phyloP scores from a whole-genome alignment of 179 eudicot genomes.

The Silene noctiflora region DNA sequence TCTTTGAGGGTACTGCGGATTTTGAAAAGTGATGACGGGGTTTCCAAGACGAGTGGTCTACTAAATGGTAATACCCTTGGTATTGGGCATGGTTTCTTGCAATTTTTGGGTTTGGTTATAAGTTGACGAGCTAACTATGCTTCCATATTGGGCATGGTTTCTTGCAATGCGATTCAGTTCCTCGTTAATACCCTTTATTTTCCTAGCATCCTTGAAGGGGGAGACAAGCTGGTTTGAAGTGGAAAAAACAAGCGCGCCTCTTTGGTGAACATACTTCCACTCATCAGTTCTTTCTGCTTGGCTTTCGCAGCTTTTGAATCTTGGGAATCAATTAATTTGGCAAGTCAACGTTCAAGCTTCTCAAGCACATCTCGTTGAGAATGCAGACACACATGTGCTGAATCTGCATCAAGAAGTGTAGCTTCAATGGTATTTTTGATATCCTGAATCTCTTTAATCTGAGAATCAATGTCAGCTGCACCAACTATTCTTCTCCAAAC shows the following conservation, averaged over 20 bases:
- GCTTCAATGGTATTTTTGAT: neutral
- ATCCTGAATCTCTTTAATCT: neutral
- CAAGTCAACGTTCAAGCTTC: neutral
- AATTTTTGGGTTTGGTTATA: too few relatives aligned
- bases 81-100: too few relatives aligned
- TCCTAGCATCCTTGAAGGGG: conserved; percentile 6
- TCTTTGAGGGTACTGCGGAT: too few relatives aligned
- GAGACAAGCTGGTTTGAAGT: neutral
- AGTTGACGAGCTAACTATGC: neutral
- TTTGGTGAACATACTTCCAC: neutral
- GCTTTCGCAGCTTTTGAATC: neutral
- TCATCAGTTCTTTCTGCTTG: neutral
- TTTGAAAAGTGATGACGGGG: neutral
- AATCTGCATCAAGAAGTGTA: conserved; percentile 13
- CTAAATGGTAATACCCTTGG: too few relatives aligned
- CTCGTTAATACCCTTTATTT: neutral
- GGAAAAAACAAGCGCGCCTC: neutral
- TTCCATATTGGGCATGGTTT: neutral
- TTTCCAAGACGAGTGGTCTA: neutral
- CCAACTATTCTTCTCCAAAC: neutral
- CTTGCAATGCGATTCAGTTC: neutral
- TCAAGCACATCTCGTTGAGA: neutral
- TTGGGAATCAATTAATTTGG: neutral
- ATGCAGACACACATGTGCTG: neutral
- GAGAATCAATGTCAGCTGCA: neutral